A percentile compares a stretch with the other conserved stretches of the same genome.
Conservation (phyloP, 331 rosid species). For the Rosa hybrid region DNA sequence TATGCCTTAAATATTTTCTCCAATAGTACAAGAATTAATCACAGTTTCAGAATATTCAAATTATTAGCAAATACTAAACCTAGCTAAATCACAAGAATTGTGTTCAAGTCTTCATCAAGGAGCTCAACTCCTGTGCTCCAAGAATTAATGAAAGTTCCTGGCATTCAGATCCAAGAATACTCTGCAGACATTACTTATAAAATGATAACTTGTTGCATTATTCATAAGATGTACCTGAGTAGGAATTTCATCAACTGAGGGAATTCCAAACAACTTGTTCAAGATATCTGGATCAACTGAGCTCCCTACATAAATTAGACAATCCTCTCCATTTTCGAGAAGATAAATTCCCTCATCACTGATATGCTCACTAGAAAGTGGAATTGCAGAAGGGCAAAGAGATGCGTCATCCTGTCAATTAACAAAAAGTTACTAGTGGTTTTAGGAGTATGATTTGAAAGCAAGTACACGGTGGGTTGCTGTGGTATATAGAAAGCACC, state of each 20-base stretch:
- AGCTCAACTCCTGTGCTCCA: neutral
- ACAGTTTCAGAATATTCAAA: neutral
- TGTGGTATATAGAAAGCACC: neutral
- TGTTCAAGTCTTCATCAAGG: constrained; percentile 1
- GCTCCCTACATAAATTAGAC: constrained; percentile 70
- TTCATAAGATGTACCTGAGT: constrained; percentile 39
- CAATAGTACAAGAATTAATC: neutral
- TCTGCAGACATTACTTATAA: neutral
- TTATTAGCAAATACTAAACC: neutral
- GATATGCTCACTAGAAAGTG: constrained; percentile 81
- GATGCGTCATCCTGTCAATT: constrained; percentile 59
- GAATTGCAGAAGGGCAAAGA: constrained; percentile 64
- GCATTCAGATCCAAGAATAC: neutral
- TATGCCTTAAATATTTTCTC: neutral
- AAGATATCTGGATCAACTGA: constrained; percentile 55
- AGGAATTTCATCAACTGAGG: constrained; percentile 67
- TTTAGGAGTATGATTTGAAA: neutral
- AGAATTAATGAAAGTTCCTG: neutral
- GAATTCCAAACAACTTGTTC: constrained; percentile 59
- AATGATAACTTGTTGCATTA: neutral
- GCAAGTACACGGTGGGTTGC: neutral
- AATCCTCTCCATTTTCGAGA: constrained; percentile 81
- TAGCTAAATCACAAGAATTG: neutral
- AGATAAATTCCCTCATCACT: constrained; percentile 76
- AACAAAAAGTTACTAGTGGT: neutral